A percentile compares a stretch with the other conserved stretches of the same genome.
Conservation (phyloP, 257 asterid species). For the Ilex aquifolium region DNA sequence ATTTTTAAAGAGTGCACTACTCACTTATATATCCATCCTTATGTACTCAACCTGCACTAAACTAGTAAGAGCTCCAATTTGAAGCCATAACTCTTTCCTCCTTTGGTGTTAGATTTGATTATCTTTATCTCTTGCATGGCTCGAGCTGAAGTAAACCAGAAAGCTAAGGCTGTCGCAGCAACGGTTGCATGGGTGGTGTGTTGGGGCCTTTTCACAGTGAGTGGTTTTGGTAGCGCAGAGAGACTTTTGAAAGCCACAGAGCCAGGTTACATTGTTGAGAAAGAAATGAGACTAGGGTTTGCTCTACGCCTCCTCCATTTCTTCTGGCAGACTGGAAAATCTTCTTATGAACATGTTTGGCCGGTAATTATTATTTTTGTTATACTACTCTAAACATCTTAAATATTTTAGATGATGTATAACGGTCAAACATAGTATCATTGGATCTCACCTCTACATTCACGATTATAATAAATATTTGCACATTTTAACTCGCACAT, state of each 20-base stretch:
- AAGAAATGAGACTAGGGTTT: conserved; percentile 21
- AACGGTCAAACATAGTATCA: too few species aligned
- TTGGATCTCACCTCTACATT: too few species aligned
- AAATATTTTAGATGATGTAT: too few species aligned
- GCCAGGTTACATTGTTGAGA: conserved; percentile 14
- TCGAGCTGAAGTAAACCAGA: conserved; percentile 4
- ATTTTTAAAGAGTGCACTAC: too few species aligned
- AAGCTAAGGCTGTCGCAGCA: background rate
- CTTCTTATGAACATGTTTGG: conserved; percentile 33
- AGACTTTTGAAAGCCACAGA: conserved; percentile 17
- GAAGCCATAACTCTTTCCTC: too few species aligned
- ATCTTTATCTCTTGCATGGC: conserved; percentile 5
- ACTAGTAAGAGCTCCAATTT: too few species aligned
- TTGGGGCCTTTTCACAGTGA: conserved; percentile 17
- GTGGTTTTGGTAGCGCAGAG: conserved; percentile 18
- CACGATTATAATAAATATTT: too few species aligned
- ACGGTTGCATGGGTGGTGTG: conserved; percentile 17
- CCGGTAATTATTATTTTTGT: conserved; percentile 17
- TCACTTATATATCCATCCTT: too few species aligned
- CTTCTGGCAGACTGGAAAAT: conserved; percentile 28
- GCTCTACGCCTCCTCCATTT: conserved; percentile 18
- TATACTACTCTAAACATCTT: too few species aligned
- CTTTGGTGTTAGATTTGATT: too few species aligned
- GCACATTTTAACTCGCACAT: too few species aligned
- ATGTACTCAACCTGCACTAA: too few species aligned